Evolutionary conservation across 1,284 basidiomycete genomes (phyloP), one percentile per base, ranked within the genome.

Genomic region (Naganishia albida): DNA sequence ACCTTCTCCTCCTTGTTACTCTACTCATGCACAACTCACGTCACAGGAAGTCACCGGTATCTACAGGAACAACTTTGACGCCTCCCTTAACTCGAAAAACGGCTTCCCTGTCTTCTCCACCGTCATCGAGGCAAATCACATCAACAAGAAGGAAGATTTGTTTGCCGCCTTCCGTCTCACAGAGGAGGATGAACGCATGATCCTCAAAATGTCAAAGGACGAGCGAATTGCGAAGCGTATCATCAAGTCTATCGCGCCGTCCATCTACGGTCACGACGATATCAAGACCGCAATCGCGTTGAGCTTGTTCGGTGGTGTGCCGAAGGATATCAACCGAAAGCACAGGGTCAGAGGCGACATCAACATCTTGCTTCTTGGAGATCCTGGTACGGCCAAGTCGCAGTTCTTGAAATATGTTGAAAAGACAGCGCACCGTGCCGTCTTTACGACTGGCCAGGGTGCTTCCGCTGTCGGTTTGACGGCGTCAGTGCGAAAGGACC

Each of bases 21-120:
- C n/a, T n/a, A n/a, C n/a, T n/a, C n/a, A n/a, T n/a, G n/a, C n/a
- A n/a, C n/a, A n/a, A n/a, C n/a, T 20, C 38, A 39, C 49, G 30
- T 28, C 4, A 44, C 72, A 91, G 90, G 93, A 97, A 83, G 87
- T 96, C 23, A 99, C 95, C 7, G 95, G 95, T 66, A 87, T 98
- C 71, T 99, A 99, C 79, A 87, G 94, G 71, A 99, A 99, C 82
- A 99, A 99, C 79, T 99, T 98, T 72, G 95, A 99, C 75, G 94
- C 94, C 4, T 90, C 93, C 1, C 85, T 99, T 72, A 99, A 99
- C 80, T 88, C 93, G 52, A 99, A 98, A 82, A 98, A 99, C 72
- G 96, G 95, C 26, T 99, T 99, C 82, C 95, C 95, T 0, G 96
- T 99, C 46, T 99, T 99, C 81, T 94, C 93, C 3, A 99, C 95